These are phyloP conservation scores for Cynara cardunculus DNA, from an alignment of 129 eudicot genomes.

Conservation along the genomic window DNA sequence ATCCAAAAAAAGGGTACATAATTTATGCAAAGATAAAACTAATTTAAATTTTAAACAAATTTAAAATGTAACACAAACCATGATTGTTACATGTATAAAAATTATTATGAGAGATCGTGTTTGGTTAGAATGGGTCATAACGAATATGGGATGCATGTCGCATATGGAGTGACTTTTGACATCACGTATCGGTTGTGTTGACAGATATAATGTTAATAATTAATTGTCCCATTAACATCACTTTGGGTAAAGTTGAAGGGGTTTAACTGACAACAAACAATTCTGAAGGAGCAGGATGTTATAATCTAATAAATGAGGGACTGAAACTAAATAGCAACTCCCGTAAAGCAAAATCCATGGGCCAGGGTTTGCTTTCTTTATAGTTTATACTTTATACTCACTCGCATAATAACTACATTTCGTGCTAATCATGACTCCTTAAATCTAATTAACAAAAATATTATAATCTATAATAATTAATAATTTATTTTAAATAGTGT, in stretches of 20 bases:
- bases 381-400: conserved; percentile 14
- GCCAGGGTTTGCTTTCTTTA: conserved; percentile 18
- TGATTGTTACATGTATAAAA: too few relatives aligned
- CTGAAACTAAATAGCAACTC: neutral
- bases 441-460: neutral
- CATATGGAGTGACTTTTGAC: neutral
- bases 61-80: too few relatives aligned
- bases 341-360: neutral
- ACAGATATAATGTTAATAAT: neutral
- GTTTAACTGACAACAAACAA: neutral
- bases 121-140: neutral
- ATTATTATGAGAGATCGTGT: too few relatives aligned
- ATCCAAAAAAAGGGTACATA: too few relatives aligned
- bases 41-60: too few relatives aligned
- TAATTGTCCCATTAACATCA: neutral
- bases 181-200: neutral
- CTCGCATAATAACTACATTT: neutral
- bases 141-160: neutral
- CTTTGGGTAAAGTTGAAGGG: conserved; percentile 1
- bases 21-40: too few relatives aligned
- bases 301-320: neutral
- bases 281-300: neutral
- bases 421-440: neutral
- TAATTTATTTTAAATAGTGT: too few relatives aligned
- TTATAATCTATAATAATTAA: too few relatives aligned